Conservation (phyloP, 805 yeast genomes). For the Saitoella complicata region DNA sequence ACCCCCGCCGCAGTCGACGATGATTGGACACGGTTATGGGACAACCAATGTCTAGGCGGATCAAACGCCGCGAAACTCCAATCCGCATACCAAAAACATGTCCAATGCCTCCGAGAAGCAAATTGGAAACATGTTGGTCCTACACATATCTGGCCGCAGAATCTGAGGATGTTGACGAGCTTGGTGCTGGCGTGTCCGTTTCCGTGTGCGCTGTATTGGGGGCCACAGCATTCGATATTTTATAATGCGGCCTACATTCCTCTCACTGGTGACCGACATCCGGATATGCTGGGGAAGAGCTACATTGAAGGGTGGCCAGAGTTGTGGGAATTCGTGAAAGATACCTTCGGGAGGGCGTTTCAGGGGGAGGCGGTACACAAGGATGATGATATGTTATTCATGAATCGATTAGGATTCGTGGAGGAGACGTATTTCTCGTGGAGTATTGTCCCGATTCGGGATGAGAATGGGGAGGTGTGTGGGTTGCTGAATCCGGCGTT, state of each 20-base stretch:
- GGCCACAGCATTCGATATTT: not conserved
- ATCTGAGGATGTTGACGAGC: not conserved
- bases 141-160: too few species aligned
- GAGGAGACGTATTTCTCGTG: slow-evolving; percentile 9
- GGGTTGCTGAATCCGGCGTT: slow-evolving; percentile 13
- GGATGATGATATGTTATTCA: slow-evolving; percentile 12
- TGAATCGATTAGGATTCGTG: slow-evolving; percentile 10
- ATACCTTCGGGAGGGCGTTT: slow-evolving; percentile 6
- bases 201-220: not conserved
- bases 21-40: too few species aligned
- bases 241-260: not conserved
- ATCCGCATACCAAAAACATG: too few species aligned
- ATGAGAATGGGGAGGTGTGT: slow-evolving; percentile 17
- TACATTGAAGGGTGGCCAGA: slow-evolving; percentile 10
- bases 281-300: slow-evolving; percentile 4
- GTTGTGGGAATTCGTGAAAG: slow-evolving; percentile 4
- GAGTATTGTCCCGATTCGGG: slow-evolving; percentile 10
- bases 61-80: too few species aligned
- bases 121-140: too few species aligned
- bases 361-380: slow-evolving; percentile 9
- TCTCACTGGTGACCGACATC: not conserved
- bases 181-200: not conserved
- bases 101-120: too few species aligned
- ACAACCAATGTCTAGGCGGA: too few species aligned
- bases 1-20: too few species aligned